Percentiles rank a stretch among this genome's conserved stretches.
Conservation (phyloP, 176 grass and related monocot species). For the Eremochloa ophiuroides region DNA sequence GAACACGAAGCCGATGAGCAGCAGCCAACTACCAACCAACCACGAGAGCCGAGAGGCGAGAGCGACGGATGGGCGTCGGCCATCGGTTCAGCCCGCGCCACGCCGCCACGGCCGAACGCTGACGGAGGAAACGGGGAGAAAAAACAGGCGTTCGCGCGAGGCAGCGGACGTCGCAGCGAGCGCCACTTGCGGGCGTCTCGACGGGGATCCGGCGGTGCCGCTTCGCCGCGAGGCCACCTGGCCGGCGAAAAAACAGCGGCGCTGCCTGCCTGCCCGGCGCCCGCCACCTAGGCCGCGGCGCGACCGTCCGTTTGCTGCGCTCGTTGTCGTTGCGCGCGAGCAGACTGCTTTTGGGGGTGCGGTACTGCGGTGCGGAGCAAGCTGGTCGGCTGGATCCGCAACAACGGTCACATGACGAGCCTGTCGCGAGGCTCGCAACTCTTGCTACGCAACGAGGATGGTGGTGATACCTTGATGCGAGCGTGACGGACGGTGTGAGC, state of each 20-base stretch:
- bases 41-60: not conserved
- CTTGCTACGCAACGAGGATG: not conserved
- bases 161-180: not conserved
- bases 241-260: not conserved
- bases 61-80: not conserved
- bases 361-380: too few species aligned
- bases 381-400: not conserved
- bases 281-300: slow-evolving; percentile 3
- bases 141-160: not conserved
- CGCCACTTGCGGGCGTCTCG: not conserved
- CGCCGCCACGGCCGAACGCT: not conserved
- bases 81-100: not conserved
- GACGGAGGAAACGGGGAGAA: not conserved
- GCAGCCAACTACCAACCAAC: not conserved
- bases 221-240: slow-evolving; percentile 9
- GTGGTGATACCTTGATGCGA: not conserved
- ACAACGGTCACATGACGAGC: not conserved
- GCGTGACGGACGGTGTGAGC: not conserved
- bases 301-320: slow-evolving; percentile 6
- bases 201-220: not conserved
- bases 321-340: too few species aligned
- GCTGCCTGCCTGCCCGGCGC: not conserved
- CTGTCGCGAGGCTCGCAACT: too few species aligned
- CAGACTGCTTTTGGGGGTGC: too few species aligned
- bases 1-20: not conserved